These are phyloP conservation scores for Avena insularis DNA, from an alignment of 176 grass and related monocot genomes.

Conservation along the genomic window DNA sequence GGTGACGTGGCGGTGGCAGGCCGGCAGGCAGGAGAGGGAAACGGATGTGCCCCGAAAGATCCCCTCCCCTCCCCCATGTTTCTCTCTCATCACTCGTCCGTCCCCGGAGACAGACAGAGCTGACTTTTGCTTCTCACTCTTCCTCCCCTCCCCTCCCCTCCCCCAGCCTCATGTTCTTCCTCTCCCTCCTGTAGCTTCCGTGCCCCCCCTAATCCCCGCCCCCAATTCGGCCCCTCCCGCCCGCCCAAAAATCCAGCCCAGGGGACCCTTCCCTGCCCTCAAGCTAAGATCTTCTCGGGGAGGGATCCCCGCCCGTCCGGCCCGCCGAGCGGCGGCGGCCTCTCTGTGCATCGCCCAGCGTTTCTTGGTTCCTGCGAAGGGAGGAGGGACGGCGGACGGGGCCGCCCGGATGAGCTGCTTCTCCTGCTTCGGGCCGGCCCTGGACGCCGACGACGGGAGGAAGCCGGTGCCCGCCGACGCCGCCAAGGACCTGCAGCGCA, in stretches of 20 bases:
- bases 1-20: constrained; percentile 23
- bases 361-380: neutral
- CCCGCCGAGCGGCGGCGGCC: neutral
- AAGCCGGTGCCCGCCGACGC: constrained; percentile 35
- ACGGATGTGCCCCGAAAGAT: constrained; percentile 46
- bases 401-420: constrained; percentile 75
- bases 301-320: neutral
- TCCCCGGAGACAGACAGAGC: constrained; percentile 40
- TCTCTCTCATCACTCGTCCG: neutral
- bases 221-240: constrained; percentile 30
- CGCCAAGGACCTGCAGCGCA: constrained; percentile 46
- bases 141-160: constrained; percentile 21
- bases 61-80: constrained; percentile 30
- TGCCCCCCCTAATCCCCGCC: constrained; percentile 44
- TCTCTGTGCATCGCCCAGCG: neutral
- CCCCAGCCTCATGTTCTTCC: constrained; percentile 42
- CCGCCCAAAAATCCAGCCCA: constrained; percentile 28
- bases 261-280: too few species aligned
- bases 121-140: constrained; percentile 66
- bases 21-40: constrained; percentile 33
- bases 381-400: neutral
- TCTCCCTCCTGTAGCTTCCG: constrained; percentile 52
- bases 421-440: constrained; percentile 72
- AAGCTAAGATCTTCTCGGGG: constrained; percentile 31
- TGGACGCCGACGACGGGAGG: constrained; percentile 53